Evolutionary conservation across 306 rosid genomes (phyloP).

Genomic region (Albizia julibrissin): DNA sequence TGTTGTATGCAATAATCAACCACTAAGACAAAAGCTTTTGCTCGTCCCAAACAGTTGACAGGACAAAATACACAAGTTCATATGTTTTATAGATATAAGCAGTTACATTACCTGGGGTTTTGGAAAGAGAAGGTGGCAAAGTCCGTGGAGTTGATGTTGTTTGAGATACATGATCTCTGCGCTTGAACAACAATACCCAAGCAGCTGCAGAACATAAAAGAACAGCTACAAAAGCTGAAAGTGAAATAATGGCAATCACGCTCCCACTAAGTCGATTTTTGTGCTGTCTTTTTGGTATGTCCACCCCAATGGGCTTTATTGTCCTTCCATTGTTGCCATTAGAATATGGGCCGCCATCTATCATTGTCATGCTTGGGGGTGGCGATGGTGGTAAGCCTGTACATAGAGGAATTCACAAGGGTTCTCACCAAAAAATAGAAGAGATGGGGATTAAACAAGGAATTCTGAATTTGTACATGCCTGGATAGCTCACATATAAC

Average conservation of each 20-base stretch:
- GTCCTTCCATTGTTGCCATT: conserved; percentile 58
- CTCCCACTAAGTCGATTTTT: conserved; percentile 62
- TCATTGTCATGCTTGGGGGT: conserved; percentile 54
- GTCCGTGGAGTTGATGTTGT: conserved; percentile 49
- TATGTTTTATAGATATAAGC: conserved; percentile 2
- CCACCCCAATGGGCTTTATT: conserved; percentile 87
- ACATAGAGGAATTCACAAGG: conserved; percentile 31
- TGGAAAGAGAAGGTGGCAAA: conserved; percentile 54
- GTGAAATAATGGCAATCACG: conserved; percentile 65
- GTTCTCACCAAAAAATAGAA: conserved; percentile 28
- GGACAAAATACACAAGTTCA: conserved; percentile 21
- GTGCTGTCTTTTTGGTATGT: conserved; percentile 58
- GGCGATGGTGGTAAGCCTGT: conserved; percentile 92
- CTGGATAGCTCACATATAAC: conserved; percentile 87
- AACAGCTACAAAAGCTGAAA: conserved; percentile 67
- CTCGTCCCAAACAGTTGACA: neutral
- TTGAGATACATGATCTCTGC: conserved; percentile 48
- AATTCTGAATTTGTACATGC: conserved; percentile 41
- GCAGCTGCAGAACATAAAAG: conserved; percentile 66
- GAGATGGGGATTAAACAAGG: conserved; percentile 8
- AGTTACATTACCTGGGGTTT: conserved; percentile 64
- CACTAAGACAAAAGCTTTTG: neutral
- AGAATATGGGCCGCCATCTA: conserved; percentile 72
- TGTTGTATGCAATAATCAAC: conserved; percentile 17
- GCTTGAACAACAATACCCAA: conserved; percentile 58